Evolutionary conservation across 1,284 basidiomycete species (phyloP).

Genomic region (Cryptococcus sp.): DNA sequence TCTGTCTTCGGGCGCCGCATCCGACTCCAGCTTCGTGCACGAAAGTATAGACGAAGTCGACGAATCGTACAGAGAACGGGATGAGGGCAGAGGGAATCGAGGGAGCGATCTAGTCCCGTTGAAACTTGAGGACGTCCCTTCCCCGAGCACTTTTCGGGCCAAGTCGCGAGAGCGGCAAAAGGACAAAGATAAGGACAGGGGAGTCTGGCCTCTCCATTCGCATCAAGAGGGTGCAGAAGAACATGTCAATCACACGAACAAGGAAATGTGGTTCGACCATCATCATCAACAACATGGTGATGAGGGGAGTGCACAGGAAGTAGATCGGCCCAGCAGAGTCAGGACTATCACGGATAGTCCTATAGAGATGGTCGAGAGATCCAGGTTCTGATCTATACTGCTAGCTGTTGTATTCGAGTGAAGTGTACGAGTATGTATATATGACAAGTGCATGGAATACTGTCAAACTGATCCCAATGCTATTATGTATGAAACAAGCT

Average conservation of each 20-base stretch:
- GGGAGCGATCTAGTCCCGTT: conserved; percentile 4
- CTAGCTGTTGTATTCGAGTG: too few relatives aligned
- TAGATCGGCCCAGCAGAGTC: conserved; percentile 8
- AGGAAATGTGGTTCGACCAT: conserved; percentile 2
- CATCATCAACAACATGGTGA: not conserved
- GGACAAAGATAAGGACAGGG: not conserved
- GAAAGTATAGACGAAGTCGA: not conserved
- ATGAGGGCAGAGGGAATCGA: not conserved
- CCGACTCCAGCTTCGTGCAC: not conserved
- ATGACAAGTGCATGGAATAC: too few relatives aligned
- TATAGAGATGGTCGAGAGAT: conserved; percentile 26
- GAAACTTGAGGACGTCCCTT: conserved; percentile 5
- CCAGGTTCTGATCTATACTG: conserved; percentile 7
- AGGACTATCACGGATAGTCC: conserved; percentile 23
- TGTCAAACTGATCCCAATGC: too few relatives aligned
- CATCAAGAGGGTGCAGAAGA: not conserved
- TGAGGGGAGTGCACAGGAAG: conserved; percentile 2
- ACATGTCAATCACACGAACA: not conserved
- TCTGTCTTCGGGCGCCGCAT: not conserved
- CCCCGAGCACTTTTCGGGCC: not conserved
- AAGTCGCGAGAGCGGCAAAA: not conserved
- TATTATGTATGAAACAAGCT: too few relatives aligned
- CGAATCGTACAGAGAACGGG: not conserved
- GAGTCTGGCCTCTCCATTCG: not conserved
- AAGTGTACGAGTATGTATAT: too few relatives aligned